Evolutionary conservation across 192 early-diverging fungal species (phyloP).

Genomic region (Linnemannia exigua): DNA sequence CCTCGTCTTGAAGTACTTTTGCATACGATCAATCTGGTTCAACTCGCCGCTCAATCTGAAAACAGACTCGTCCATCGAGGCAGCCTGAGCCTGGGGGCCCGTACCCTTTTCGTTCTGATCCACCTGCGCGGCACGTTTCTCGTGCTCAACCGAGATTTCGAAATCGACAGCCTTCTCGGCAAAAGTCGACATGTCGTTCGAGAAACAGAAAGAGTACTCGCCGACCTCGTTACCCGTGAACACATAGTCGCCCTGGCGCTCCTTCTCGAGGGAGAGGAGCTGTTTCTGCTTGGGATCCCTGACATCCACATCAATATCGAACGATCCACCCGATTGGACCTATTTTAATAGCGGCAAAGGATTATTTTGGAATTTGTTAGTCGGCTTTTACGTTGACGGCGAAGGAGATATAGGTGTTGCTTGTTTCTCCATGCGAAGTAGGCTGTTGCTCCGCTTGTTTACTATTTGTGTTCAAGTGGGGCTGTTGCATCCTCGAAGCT

Average conservation of each 20-base stretch:
- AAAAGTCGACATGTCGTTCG: constrained; percentile 94
- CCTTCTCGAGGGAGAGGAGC: constrained; percentile 84
- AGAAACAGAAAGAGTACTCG: constrained; percentile 98
- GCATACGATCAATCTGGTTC: constrained; percentile 80
- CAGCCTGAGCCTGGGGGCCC: constrained; percentile 59
- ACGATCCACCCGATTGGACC: constrained; percentile 97
- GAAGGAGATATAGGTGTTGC: not conserved
- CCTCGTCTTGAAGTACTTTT: constrained; percentile 91
- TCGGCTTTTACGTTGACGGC: no score
- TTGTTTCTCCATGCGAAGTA: not conserved
- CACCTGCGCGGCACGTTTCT: constrained; percentile 67
- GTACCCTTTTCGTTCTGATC: constrained; percentile 24
- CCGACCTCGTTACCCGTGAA: constrained; percentile 89
- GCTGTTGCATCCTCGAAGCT: no score
- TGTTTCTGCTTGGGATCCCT: constrained; percentile 77
- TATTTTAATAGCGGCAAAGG: constrained; percentile 47
- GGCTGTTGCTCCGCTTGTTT: not conserved
- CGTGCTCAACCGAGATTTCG: constrained; percentile 94
- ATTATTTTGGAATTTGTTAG: not conserved
- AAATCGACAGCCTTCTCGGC: constrained; percentile 96
- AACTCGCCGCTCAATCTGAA: constrained; percentile 75
- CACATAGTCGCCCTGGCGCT: constrained; percentile 96
- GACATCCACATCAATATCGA: constrained; percentile 97
- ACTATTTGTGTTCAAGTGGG: not conserved
- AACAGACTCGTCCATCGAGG: constrained; percentile 69